Evolutionary conservation across 2,329 filamentous ascomycete species (phyloP).

Genomic region (Magnaporthiopsis poae): DNA sequence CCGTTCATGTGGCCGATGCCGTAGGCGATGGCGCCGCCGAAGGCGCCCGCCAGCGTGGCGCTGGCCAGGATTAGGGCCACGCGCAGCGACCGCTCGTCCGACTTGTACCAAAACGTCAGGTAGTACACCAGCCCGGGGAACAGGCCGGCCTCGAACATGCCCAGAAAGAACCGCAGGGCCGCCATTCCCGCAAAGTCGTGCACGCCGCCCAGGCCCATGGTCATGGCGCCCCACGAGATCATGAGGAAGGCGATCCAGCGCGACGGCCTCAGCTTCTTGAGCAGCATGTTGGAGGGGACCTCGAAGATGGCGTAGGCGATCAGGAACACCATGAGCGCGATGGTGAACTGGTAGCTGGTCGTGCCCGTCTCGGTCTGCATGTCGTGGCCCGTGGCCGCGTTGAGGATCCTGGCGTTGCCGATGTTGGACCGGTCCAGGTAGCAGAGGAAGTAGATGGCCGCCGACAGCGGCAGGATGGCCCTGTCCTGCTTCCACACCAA

Average conservation of each 20-base stretch:
- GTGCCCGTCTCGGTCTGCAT: constrained; percentile 53
- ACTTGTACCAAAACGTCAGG: constrained; percentile 65
- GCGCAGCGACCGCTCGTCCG: constrained; percentile 59
- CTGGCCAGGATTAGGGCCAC: constrained; percentile 62
- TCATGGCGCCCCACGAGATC: constrained; percentile 56
- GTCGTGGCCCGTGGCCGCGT: constrained; percentile 49
- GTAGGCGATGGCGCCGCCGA: constrained; percentile 63
- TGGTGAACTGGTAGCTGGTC: constrained; percentile 51
- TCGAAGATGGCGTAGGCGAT: constrained; percentile 52
- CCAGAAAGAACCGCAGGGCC: constrained; percentile 57
- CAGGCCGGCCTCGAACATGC: constrained; percentile 51
- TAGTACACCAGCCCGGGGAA: constrained; percentile 41
- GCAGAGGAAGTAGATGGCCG: constrained; percentile 55
- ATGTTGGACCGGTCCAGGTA: constrained; percentile 62
- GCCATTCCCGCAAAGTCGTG: constrained; percentile 54
- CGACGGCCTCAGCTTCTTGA: constrained; percentile 53
- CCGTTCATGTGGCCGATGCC: constrained; percentile 64
- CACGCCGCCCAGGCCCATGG: constrained; percentile 55
- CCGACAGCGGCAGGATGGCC: constrained; percentile 53
- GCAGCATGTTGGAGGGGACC: constrained; percentile 56
- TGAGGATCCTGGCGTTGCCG: constrained; percentile 58
- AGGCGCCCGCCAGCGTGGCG: constrained; percentile 62
- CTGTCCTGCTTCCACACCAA: constrained; percentile 51
- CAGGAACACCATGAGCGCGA: constrained; percentile 50
- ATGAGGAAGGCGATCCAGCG: constrained; percentile 59